phyloP scores from a whole-genome alignment of 225 moss, liverwort and hornwort genomes.

The Marchantia paleacea region DNA sequence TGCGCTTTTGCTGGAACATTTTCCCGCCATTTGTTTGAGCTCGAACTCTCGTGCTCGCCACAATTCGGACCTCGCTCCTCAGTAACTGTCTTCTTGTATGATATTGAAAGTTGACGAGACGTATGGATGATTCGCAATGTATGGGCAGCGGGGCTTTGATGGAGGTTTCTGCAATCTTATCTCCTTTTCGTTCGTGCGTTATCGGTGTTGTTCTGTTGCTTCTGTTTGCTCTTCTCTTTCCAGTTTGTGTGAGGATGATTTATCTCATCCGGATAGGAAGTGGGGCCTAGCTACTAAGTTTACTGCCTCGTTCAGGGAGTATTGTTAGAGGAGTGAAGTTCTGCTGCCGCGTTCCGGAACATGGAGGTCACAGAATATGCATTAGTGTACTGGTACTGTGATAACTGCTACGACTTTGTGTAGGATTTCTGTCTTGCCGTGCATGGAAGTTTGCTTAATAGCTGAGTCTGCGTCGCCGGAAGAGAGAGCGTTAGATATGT shows the following conservation, averaged over 20 bases:
- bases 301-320: too few relatives aligned
- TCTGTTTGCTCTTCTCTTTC: background rate
- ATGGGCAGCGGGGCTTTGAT: conserved; percentile 19
- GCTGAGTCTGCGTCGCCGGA: too few relatives aligned
- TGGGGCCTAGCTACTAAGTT: too few relatives aligned
- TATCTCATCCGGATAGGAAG: too few relatives aligned
- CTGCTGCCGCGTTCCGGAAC: too few relatives aligned
- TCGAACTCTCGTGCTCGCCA: background rate
- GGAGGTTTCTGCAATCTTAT: conserved; percentile 2
- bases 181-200: background rate
- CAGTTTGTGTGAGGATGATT: background rate
- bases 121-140: conserved; percentile 27
- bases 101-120: conserved; percentile 6
- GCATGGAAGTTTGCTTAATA: too few relatives aligned
- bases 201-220: background rate
- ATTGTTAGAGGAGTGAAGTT: too few relatives aligned
- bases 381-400: too few relatives aligned
- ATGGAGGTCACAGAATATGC: too few relatives aligned
- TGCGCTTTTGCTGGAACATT: conserved; percentile 23
- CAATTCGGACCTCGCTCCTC: background rate
- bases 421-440: too few relatives aligned
- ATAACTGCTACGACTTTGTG: too few relatives aligned
- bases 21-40: conserved; percentile 36
- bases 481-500: too few relatives aligned
- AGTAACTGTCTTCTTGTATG: background rate